Base-by-base conservation (phyloP, 1,284 basidiomycete species). In the Austroboletus niveus region DNA sequence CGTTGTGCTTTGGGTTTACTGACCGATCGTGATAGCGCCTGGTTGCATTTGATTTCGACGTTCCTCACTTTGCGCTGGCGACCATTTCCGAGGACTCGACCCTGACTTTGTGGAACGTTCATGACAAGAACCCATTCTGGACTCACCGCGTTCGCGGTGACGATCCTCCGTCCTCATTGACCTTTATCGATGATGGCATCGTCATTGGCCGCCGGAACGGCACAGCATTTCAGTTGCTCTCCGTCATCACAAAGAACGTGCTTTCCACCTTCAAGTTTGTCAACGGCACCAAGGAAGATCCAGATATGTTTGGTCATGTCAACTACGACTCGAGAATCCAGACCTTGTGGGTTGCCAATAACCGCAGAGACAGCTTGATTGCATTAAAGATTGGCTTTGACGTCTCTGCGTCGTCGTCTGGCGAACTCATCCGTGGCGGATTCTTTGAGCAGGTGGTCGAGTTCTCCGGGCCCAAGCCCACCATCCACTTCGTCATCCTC, bases 311-410 rank as follows among this genome's bases (percentile, higher is more conserved):
- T 66, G 87, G 89, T 14, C 89, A 92, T 61, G 80, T 85, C 58
- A 85, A 81, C 63, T 91, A 92, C 63, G 89, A 92, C 69, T 77
- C 85, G 0, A 75, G 87, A 45, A 89, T 91, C 53, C 85, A 87
- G 69, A 90, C 88, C 0, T 73, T 92, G 15, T 92, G 89, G 89
- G 77, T 92, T 29, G 87, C 89, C 49, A 91, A 91, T 66, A 89
- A 82, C 65, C 82, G 87, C 36, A 80, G 89, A 17, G 87, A 91
- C 51, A 91, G 89, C 65, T 76, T 92, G 70, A 81, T 92, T 42
- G 89, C 87, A 14, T 75, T 90, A 64, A 87, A 81, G 65, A 75
- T 92, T 52, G 81, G 80, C 54, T 79, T 87, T 54, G 88, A 91
- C 47, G 69, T 78, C 38, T 76, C 79, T 31, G 75, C 76, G 41